Base-by-base conservation (phyloP, 805 yeast species). In the Wickerhamomyces subpelliculosus region DNA sequence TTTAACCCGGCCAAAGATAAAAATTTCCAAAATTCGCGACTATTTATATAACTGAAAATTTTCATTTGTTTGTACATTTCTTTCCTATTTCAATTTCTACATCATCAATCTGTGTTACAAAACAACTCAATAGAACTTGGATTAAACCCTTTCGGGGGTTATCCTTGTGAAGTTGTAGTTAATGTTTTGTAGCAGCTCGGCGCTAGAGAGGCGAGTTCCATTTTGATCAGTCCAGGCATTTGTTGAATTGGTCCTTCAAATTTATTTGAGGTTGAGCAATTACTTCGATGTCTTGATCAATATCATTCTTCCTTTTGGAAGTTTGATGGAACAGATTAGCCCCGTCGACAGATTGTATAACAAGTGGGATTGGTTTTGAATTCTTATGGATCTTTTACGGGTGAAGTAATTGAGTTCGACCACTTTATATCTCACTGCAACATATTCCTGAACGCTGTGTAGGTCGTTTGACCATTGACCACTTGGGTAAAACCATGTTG, bases 401-500 rank as follows among this genome's bases (percentile, higher is more conserved):
- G 32, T 21, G 27, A 39, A 28, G 38, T 45, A 42, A 51, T 48
- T 41, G 59, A 47, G 55, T 47, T 52, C 49, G 54, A 35, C 82
- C 67, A 65, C 57, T 58, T 63, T 67, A n/a, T 74, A 65, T 62
- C 62, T 62, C 73, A 80, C 67, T 70, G 95, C 96, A 78, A 90
- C 95, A 90, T 90, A 90, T 90, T 90, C 97, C 97, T 90, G 84
- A 74, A 87, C 96, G 78, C 90, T 89, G 82, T 94, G 95, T 73
- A 84, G 77, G 84, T 82, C 78, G 71, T 75, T 70, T 67, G 93
- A 79, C 94, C 78, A 56, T 72, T 90, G 78, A 80, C 82, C 95
- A 93, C 79, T 86, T 85, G 96, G 90, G 97, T 88, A 85, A 85
- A 89, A 89, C 97, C 97, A 89, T 90, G 95, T 87, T 80, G 97